Evolutionary conservation across 495 filamentous ascomycete species (phyloP).

Genomic region (Cryomyces minteri): DNA sequence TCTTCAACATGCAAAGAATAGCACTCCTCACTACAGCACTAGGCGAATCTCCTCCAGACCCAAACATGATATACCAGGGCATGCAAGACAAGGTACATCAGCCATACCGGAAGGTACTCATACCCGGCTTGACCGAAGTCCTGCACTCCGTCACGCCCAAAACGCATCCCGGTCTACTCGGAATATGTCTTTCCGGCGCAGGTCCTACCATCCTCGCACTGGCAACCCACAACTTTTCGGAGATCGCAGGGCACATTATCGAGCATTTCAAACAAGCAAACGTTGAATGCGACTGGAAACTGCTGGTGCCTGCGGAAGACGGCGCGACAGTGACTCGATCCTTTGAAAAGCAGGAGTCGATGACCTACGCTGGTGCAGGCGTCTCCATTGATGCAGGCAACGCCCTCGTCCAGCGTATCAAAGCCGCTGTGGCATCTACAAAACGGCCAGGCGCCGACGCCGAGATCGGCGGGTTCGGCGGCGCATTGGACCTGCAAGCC

Average conservation of each 20-base stretch:
- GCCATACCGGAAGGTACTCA: constrained; percentile 72
- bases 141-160: constrained; percentile 69
- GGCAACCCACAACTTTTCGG: constrained; percentile 69
- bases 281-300: constrained; percentile 69
- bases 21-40: constrained; percentile 73
- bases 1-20: constrained; percentile 87
- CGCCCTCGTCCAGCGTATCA: constrained; percentile 76
- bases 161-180: constrained; percentile 71
- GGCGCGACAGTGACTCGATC: constrained; percentile 47
- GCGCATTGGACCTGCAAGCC: constrained; percentile 60
- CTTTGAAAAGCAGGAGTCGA: constrained; percentile 22
- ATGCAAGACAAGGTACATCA: constrained; percentile 99
- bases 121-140: constrained; percentile 82
- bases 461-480: constrained; percentile 88
- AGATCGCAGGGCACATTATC: constrained; percentile 65
- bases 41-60: constrained; percentile 74
- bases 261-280: constrained; percentile 42
- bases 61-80: constrained; percentile 79
- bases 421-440: constrained; percentile 61
- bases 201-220: constrained; percentile 88
- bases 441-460: constrained; percentile 69
- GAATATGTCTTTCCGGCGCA: constrained; percentile 83
- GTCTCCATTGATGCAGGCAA: constrained; percentile 90
- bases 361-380: constrained; percentile 87
- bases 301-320: constrained; percentile 72